phyloP scores from a whole-genome alignment of 345 rosid genomes.

The Cardamine occulta region DNA sequence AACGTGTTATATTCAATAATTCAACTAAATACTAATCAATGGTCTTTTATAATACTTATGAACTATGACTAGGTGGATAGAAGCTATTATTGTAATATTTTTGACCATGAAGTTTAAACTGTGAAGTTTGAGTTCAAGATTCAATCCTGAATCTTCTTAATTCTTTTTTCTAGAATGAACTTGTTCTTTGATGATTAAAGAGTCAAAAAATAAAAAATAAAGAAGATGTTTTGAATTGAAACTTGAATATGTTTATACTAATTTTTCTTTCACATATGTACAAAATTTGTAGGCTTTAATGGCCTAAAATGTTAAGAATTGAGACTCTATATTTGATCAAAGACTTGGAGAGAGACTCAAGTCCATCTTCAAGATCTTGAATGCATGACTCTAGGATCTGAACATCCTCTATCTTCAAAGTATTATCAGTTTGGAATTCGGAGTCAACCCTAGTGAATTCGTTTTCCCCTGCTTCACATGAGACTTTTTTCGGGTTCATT shows the following conservation, averaged over 20 bases:
- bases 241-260: constrained; percentile 2
- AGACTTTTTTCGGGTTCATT: background rate
- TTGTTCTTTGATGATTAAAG: constrained; percentile 9
- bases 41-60: background rate
- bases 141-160: background rate
- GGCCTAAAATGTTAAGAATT: background rate
- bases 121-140: background rate
- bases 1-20: constrained; percentile 16
- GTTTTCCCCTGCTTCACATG: background rate
- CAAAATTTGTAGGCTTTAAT: background rate
- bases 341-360: constrained; percentile 39
- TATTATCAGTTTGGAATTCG: constrained; percentile 10
- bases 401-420: constrained; percentile 26
- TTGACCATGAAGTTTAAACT: background rate
- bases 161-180: constrained; percentile 14
- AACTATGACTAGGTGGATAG: constrained; percentile 1
- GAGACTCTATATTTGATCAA: constrained; percentile 13
- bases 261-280: background rate
- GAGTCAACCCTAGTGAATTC: constrained; percentile 37
- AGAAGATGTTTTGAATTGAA: background rate
- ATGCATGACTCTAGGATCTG: constrained; percentile 47
- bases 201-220: background rate
- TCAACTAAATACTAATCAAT: background rate
- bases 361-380: constrained; percentile 49
- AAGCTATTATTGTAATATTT: background rate